Percentiles rank a stretch among this genome's conserved stretches.
Evolutionary conservation across 1,139 yeast species (phyloP).

Genomic region (Suhomyces taliae): DNA sequence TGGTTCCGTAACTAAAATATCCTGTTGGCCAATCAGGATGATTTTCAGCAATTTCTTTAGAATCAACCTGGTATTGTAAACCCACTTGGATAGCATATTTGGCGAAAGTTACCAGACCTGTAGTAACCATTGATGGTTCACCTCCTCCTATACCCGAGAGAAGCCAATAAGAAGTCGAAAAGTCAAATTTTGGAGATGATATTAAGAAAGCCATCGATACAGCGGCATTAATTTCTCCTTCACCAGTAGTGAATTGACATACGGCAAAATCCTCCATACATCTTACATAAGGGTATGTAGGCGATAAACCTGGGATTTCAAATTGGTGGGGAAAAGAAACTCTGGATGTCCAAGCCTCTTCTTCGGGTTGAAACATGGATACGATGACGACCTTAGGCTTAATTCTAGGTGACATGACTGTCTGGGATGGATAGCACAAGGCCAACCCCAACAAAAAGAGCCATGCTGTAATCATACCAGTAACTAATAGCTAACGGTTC

Average conservation of each 20-base stretch:
- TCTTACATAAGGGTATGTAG: slow-evolving; percentile 52
- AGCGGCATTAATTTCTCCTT: slow-evolving; percentile 67
- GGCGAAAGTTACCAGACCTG: slow-evolving; percentile 59
- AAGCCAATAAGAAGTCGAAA: slow-evolving; percentile 56
- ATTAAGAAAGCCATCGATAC: slow-evolving; percentile 52
- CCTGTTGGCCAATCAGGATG: slow-evolving; percentile 58
- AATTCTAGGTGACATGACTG: neutral
- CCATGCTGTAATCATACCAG: neutral
- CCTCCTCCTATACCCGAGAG: slow-evolving; percentile 67
- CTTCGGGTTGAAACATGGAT: slow-evolving; percentile 9
- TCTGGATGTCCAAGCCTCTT: slow-evolving; percentile 7
- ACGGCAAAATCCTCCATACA: slow-evolving; percentile 52
- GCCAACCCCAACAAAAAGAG: neutral
- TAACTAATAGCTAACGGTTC: too few relatives aligned
- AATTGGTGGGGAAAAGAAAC: slow-evolving; percentile 33
- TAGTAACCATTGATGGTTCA: slow-evolving; percentile 44
- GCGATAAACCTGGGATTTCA: slow-evolving; percentile 55
- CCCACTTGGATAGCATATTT: slow-evolving; percentile 61
- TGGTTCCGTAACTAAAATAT: slow-evolving; percentile 54
- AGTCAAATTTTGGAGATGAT: slow-evolving; percentile 53
- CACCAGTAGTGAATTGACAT: slow-evolving; percentile 66
- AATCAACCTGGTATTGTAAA: slow-evolving; percentile 53
- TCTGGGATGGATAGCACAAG: neutral
- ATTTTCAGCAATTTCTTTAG: slow-evolving; percentile 42
- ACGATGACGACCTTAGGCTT: slow-evolving; percentile 10